Base-by-base conservation (phyloP, 148 eudicot genomes). In the Amaranthus palmeri region DNA sequence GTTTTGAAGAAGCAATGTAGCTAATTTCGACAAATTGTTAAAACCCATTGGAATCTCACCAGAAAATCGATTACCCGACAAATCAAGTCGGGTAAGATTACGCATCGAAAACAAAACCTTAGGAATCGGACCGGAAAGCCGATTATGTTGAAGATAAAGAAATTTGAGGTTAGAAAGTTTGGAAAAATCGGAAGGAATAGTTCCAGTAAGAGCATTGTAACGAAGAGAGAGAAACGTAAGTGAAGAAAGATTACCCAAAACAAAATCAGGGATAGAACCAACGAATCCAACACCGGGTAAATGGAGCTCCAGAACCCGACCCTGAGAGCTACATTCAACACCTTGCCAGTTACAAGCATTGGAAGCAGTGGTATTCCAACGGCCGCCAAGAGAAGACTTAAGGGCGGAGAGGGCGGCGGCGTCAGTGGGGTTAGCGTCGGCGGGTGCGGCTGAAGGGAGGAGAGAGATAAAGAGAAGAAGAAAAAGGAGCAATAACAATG, bases 241-340 rank as follows among this genome's bases (percentile, higher is more conserved):
- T 0, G 70, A 56, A 6, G 96, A 80, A 0, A 92, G 77, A 66
- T 90, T 92, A 0, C 85, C 82, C 44, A 92, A 17, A 0, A 86
- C 78, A 47, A 81, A 72, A 4, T 68, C 6, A 0, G 98, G 98
- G 63, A 92, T 69, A 0, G 55, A 72, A 12, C 98, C 98, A 48
- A 86, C 74, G 10, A 92, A 87, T 0, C 90, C 88, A 52, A 81
- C 81, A 7, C 95, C 96, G n/a, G 98, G 96, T 14, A 92, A 74
- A 67, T 75, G 96, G 5, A 92, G 85, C 77, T 85, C 92, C n/a
- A 78, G 52, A 54, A 92, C 90, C 0, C 76, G 68, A 17, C 70
- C 59, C 5, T 74, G 13, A 2, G 70, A 6, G 65, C 65, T 47
- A 74, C 98, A 92, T 0, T 51, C 10, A 43, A 92, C 86, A 4